Evolutionary conservation across 31 red algal species (phyloP).

Genomic region (Odonthalia washingtoniensis): DNA sequence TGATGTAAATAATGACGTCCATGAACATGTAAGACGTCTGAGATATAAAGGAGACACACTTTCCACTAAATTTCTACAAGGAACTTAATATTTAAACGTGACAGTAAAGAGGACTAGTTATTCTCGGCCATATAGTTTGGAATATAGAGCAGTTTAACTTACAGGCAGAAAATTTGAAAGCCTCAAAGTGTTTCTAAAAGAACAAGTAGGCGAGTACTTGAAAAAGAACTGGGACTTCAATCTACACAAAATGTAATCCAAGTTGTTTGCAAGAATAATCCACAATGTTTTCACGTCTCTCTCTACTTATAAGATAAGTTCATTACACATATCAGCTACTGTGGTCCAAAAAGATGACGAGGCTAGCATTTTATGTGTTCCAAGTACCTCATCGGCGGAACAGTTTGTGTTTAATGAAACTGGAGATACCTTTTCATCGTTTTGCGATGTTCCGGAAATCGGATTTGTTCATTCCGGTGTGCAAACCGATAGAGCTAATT

Average conservation of each 20-base stretch:
- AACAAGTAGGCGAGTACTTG: not conserved
- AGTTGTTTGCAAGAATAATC: not conserved
- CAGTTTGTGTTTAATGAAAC: not conserved
- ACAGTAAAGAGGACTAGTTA: conserved; percentile 1
- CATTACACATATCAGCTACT: not conserved
- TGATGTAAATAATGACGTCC: conserved; percentile 21
- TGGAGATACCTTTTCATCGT: not conserved
- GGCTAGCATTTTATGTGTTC: not conserved
- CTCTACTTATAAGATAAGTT: not conserved
- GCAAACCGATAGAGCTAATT: not conserved
- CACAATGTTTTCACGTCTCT: not conserved
- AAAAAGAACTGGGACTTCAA: not conserved
- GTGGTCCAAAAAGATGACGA: not conserved
- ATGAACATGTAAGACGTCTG: not conserved
- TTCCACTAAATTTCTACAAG: not conserved
- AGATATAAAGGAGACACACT: not conserved
- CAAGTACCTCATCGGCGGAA: not conserved
- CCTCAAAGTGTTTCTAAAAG: not conserved
- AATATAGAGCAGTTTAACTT: not conserved
- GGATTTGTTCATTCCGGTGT: not conserved
- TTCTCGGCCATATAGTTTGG: not conserved
- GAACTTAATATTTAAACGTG: not conserved
- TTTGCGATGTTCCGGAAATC: not conserved
- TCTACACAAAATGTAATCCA: not conserved
- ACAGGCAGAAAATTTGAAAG: not conserved